Evolutionary conservation across 257 asterid species (phyloP).

Genomic region (Vinca minor): DNA sequence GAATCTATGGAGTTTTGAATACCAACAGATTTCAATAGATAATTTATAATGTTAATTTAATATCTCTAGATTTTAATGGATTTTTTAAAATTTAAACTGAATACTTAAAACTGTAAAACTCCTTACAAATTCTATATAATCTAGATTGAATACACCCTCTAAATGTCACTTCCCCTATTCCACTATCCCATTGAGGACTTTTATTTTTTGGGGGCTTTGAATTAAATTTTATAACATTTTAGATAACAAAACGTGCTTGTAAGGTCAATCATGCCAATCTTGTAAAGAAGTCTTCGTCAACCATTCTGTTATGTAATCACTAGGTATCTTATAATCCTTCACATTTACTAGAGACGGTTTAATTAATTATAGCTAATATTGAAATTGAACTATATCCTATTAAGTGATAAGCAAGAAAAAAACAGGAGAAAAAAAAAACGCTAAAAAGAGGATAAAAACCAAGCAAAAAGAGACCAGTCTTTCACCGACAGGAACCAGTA

Average conservation of each 20-base stretch:
- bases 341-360: not conserved
- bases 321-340: not conserved
- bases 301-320: not conserved
- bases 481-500: no score
- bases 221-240: not conserved
- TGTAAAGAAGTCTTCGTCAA: not conserved
- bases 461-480: not conserved
- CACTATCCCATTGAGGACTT: not conserved
- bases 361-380: not conserved
- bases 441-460: not conserved
- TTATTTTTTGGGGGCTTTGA: not conserved
- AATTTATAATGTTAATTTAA: no score
- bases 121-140: no score
- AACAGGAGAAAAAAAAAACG: no score
- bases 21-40: no score
- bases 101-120: no score
- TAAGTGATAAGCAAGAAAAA: not conserved
- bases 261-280: not conserved
- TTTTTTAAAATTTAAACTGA: no score
- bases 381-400: not conserved
- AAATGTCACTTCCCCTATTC: not conserved
- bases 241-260: constrained; percentile 1
- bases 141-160: no score
- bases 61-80: no score
- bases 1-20: no score